A percentile compares a stretch with the other conserved stretches of the same genome.
phyloP scores from a whole-genome alignment of 192 early-diverging fungal species.

The Dimargaris xerosporica region DNA sequence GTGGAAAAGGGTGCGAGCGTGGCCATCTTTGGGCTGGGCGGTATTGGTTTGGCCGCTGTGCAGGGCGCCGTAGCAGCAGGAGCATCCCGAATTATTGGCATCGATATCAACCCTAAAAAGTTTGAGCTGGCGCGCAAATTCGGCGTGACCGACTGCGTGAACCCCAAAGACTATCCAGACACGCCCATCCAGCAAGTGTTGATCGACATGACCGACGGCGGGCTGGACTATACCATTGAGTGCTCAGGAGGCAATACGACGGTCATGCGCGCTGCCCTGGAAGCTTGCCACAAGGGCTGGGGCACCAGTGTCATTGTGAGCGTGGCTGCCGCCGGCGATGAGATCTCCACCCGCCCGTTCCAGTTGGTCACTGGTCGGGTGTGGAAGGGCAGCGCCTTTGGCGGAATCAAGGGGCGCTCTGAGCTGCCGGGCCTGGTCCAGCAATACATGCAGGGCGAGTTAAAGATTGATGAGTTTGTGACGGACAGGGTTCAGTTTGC shows the following conservation, averaged over 20 bases:
- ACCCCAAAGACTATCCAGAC: slow-evolving; percentile 65
- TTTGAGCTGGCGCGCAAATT: slow-evolving; percentile 63
- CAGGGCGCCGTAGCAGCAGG: slow-evolving; percentile 62
- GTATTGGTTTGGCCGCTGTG: slow-evolving; percentile 79
- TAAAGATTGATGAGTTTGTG: slow-evolving; percentile 87
- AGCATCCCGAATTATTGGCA: slow-evolving; percentile 65
- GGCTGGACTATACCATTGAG: slow-evolving; percentile 93
- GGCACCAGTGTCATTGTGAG: slow-evolving; percentile 80
- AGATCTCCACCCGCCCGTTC: slow-evolving; percentile 88
- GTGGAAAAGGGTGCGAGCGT: slow-evolving; percentile 58
- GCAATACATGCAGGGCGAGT: slow-evolving; percentile 63
- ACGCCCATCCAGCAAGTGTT: slow-evolving; percentile 68
- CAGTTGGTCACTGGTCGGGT: slow-evolving; percentile 90
- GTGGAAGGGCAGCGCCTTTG: slow-evolving; percentile 95
- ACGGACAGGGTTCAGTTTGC: slow-evolving; percentile 66
- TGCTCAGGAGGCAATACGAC: slow-evolving; percentile 79
- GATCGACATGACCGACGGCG: slow-evolving; percentile 85
- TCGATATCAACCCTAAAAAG: slow-evolving; percentile 82
- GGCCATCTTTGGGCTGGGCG: slow-evolving; percentile 91
- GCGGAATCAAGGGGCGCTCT: slow-evolving; percentile 87
- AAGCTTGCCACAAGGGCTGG: slow-evolving; percentile 88
- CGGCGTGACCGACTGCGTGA: slow-evolving; percentile 79
- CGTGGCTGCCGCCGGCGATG: slow-evolving; percentile 83
- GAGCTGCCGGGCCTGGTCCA: slow-evolving; percentile 79
- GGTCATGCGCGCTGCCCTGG: slow-evolving; percentile 90